phyloP scores from a whole-genome alignment of 2,329 filamentous ascomycete species.

The Xylariales sp. region DNA sequence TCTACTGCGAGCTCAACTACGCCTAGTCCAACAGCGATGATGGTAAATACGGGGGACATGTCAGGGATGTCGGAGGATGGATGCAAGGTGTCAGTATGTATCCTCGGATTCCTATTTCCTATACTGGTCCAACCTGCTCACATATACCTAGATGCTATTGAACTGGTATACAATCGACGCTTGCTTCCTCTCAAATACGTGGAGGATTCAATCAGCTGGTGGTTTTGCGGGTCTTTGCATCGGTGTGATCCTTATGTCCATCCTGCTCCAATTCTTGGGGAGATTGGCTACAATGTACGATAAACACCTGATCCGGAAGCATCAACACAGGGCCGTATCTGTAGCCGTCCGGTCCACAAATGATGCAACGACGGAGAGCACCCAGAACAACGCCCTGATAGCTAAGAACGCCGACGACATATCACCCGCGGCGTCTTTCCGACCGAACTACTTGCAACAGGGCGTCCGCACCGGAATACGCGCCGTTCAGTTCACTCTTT shows the following conservation, averaged over 20 bases:
- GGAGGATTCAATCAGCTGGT: constrained; percentile 64
- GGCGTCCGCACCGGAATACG: constrained; percentile 62
- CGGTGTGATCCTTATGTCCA: constrained; percentile 68
- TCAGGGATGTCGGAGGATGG: constrained; percentile 4
- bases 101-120: background rate
- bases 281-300: constrained; percentile 70
- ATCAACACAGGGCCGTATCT: constrained; percentile 19
- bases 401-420: constrained; percentile 6
- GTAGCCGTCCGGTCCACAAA: constrained; percentile 14
- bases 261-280: constrained; percentile 68
- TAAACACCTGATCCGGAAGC: constrained; percentile 54
- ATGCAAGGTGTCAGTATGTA: constrained; percentile 8
- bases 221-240: constrained; percentile 81
- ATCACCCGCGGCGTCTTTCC: constrained; percentile 28
- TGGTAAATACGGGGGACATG: background rate
- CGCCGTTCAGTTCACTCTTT: constrained; percentile 66
- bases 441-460: constrained; percentile 63
- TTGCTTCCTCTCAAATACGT: constrained; percentile 66
- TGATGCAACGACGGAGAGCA: constrained; percentile 17
- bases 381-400: constrained; percentile 3
- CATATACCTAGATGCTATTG: constrained; percentile 63
- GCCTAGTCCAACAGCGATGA: background rate
- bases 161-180: constrained; percentile 71
- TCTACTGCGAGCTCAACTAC: constrained; percentile 1
- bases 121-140: constrained; percentile 1